Conservation (phyloP, 2,329 filamentous ascomycete species). For the Epichloe uncinata region DNA sequence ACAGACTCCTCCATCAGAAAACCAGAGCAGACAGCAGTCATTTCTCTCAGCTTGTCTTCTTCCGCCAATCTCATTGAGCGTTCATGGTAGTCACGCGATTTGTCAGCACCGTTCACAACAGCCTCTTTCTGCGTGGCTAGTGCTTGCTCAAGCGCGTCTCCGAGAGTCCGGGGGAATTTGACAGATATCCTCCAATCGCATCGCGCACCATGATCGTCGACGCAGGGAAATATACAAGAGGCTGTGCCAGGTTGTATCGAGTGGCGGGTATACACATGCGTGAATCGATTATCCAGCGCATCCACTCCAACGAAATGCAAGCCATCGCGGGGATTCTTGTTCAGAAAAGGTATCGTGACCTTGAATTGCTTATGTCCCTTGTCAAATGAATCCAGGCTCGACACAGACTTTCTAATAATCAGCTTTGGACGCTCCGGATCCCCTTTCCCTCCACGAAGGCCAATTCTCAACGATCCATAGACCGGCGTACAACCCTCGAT, state of each 20-base stretch:
- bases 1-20: constrained; percentile 72
- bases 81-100: constrained; percentile 28
- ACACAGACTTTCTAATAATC: constrained; percentile 31
- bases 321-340: constrained; percentile 67
- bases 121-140: constrained; percentile 27
- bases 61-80: constrained; percentile 40
- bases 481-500: constrained; percentile 41
- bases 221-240: constrained; percentile 87
- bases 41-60: constrained; percentile 77
- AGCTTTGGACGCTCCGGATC: constrained; percentile 27
- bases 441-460: constrained; percentile 24
- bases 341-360: constrained; percentile 60
- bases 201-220: constrained; percentile 71
- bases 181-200: constrained; percentile 84
- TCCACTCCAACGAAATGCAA: constrained; percentile 84
- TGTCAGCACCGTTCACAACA: constrained; percentile 17
- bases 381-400: constrained; percentile 18
- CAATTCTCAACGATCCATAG: constrained; percentile 37
- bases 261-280: constrained; percentile 82
- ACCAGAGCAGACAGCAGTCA: constrained; percentile 84
- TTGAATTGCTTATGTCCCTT: constrained; percentile 32
- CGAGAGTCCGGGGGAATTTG: constrained; percentile 72
- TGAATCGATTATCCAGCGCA: constrained; percentile 67
- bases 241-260: constrained; percentile 65
- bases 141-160: constrained; percentile 52